These are phyloP conservation scores for Lodderomyces elongisporus DNA, from an alignment of 1,139 yeast genomes.

Conservation along the genomic window DNA sequence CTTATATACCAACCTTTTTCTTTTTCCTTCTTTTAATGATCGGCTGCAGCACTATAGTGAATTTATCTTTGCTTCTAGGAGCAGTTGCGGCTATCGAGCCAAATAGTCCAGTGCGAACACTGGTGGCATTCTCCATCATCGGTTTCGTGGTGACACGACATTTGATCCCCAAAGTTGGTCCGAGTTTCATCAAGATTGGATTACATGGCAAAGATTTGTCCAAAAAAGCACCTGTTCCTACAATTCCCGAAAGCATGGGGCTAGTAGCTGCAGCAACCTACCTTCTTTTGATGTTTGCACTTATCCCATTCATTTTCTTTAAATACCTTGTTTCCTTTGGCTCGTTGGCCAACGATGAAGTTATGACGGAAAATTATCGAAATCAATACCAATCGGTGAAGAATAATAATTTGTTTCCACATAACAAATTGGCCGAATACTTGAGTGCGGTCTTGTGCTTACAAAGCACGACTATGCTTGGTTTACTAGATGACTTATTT, in stretches of 20 bases:
- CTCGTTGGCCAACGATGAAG: conserved; percentile 32
- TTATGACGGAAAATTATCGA: conserved; percentile 28
- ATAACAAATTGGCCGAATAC: conserved; percentile 78
- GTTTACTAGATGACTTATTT: conserved; percentile 89
- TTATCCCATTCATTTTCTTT: conserved; percentile 86
- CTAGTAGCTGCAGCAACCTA: conserved; percentile 80
- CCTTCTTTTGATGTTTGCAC: conserved; percentile 71
- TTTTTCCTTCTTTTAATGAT: too few species aligned
- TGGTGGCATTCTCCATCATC: conserved; percentile 59
- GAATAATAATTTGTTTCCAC: conserved; percentile 59
- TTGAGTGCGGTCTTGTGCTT: conserved; percentile 79
- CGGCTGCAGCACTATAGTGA: too few species aligned
- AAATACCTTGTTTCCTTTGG: conserved; percentile 61
- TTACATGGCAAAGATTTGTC: conserved; percentile 79
- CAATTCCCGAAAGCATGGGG: conserved; percentile 87
- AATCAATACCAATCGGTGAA: conserved; percentile 31
- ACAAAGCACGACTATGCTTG: conserved; percentile 79
- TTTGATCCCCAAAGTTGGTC: conserved; percentile 63
- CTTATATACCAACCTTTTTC: too few species aligned
- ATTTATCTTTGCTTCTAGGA: conserved; percentile 18
- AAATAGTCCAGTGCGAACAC: conserved; percentile 41
- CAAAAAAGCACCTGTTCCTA: conserved; percentile 55
- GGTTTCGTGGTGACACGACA: conserved; percentile 58
- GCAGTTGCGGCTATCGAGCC: conserved; percentile 22
- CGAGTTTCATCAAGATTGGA: conserved; percentile 70